Evolutionary conservation across 2,329 filamentous ascomycete genomes (phyloP), one percentile per base, ranked within the genome.

Genomic region (Cercospora zeae-maydis): DNA sequence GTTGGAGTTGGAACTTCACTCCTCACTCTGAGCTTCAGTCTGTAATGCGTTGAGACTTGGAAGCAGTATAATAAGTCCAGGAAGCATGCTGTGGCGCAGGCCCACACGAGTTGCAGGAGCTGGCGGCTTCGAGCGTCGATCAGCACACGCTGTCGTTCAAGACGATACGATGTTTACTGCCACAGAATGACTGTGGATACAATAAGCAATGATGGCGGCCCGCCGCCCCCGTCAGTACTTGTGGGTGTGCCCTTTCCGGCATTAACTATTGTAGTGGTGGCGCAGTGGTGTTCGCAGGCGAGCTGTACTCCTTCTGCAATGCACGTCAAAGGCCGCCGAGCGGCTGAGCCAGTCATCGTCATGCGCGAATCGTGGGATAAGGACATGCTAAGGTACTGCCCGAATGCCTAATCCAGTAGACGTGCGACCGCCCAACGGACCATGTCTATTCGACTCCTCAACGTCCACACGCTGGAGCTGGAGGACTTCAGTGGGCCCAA

Each of bases 391-490:
- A n/a, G n/a, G n/a, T n/a, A n/a, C 34, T 56, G 53, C 53, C 53
- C 34, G 53, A 56, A 39, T 56, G 31, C 34, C 34, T 21, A 33
- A 56, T 56, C 53, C 30, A 56, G 27, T 31, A 56, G 13, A 56
- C 21, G 31, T 36, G 21, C 13, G 21, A 16, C 19, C 16, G 53
- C 21, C 53, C 6, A 19, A 36, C 21, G 53, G 21, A n/a, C 21
- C 53, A 56, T 56, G 53, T 56, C 53, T 36, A 63, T 63, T 51
- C 47, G 61, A 37, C 58, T 64, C 5, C 37, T 61, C 6, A 55
- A 64, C 42, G 30, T 53, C 3, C 13, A 54, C 8, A 64, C 47
- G 14, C 62, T 64, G 8, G 51, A 64, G 36, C 57, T 61, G n/a
- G 30, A 30, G 7, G 58, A 61, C 24, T 61, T 57, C 42, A 36